A percentile compares a stretch with the other conserved stretches of the same genome.
These are phyloP conservation scores for Pulveroboletus frians DNA, from an alignment of 768 basidiomycete genomes.

Conservation along the genomic window DNA sequence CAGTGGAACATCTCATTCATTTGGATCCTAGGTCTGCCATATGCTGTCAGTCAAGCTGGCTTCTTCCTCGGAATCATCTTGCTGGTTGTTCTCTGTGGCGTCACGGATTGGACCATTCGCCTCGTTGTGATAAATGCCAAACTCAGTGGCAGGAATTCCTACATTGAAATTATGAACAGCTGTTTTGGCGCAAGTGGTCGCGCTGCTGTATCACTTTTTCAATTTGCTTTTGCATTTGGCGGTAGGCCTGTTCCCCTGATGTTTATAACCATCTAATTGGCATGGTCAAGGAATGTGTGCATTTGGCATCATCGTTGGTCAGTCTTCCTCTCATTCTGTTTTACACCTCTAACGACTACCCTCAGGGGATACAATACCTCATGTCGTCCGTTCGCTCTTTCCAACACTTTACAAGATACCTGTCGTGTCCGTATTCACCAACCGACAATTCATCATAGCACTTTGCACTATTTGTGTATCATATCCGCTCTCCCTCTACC, in stretches of 20 bases:
- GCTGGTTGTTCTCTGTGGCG: constrained; percentile 67
- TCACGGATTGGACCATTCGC: constrained; percentile 98
- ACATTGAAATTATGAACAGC: constrained; percentile 91
- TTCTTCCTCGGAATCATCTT: constrained; percentile 86
- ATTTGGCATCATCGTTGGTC: constrained; percentile 90
- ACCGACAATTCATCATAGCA: constrained; percentile 85
- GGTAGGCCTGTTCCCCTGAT: constrained; percentile 42
- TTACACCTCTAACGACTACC: not conserved
- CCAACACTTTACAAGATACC: constrained; percentile 64
- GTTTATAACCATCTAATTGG: constrained; percentile 1
- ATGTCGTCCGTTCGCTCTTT: constrained; percentile 84
- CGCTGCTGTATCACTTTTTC: constrained; percentile 92
- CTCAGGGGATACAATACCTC: constrained; percentile 89
- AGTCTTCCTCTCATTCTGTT: constrained; percentile 1
- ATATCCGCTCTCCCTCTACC: constrained; percentile 91
- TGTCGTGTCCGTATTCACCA: constrained; percentile 69
- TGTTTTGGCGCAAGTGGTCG: constrained; percentile 91
- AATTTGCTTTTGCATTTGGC: constrained; percentile 96
- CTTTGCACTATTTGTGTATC: constrained; percentile 86
- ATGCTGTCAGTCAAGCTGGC: constrained; percentile 91
- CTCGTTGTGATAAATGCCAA: constrained; percentile 96
- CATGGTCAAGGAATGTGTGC: constrained; percentile 83
- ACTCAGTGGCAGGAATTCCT: constrained; percentile 85
- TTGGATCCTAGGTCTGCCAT: constrained; percentile 68
- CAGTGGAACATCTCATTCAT: constrained; percentile 1